Base-by-base conservation (phyloP, 257 asterid genomes). In the Solanum arcanum region DNA sequence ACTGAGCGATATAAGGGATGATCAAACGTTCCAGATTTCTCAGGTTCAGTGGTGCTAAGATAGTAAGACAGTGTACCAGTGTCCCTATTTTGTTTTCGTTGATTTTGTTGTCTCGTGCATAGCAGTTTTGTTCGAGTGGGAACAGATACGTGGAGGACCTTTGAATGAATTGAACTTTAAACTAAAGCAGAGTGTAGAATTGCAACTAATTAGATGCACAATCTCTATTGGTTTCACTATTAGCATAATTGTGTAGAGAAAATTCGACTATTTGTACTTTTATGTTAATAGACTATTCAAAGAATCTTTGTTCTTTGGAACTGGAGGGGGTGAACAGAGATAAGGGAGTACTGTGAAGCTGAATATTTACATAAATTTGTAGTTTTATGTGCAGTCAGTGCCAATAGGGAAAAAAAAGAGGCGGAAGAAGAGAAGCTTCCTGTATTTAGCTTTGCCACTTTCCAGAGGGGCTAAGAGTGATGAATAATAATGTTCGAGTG, bases 11-110 rank as follows among this genome's bases (percentile, higher is more conserved):
- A 86, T 90, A 31, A 85, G 87, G 85, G 87, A 47, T 74, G 87
- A 86, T 14, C 80, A 33, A 21, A 66, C 88, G 21, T 83, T 86
- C 86, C 89, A 87, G 82, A 84, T 86, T 73, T 89, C 94, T 37
- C 90, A 86, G 62, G 37, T 73, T 87, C 92, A 90, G 77, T 87
- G 49, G 69, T 90, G 91, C 87, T 85, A 73, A 87, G 62, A 46
- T 73, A 73, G 47, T 35, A 73, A 73, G 29, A 35, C 14, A 27
- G 33, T 7, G 2, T 27, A 73, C 42, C 80, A 20, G 80, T 29
- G 47, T 73, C 80, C 27, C 77, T n/a, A 37, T 77, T 29, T 23
- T 85, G 33, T 20, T 73, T 47, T 86, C n/a, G 7, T 56, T 66
- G 74, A 46, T 73, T 39, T 74, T 74, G 29, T 75, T 42, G 59